Conservation (phyloP, 305 asterid genomes). For the Solanum hybrid region DNA sequence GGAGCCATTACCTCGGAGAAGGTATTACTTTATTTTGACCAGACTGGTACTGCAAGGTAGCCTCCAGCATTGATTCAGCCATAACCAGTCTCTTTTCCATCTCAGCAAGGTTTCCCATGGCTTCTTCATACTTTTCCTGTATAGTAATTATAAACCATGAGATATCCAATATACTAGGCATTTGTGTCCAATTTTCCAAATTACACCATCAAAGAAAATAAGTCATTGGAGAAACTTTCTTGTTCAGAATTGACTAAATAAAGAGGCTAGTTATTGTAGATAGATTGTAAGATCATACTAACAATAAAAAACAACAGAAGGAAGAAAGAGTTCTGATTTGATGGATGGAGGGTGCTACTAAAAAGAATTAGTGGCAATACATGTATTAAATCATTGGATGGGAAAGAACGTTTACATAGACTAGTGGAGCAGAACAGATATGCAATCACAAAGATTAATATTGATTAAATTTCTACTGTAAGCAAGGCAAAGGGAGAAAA, state of each 20-base stretch:
- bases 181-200: neutral
- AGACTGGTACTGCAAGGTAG: slow-evolving; percentile 92
- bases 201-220: neutral
- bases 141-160: neutral
- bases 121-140: slow-evolving; percentile 73
- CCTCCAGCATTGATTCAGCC: slow-evolving; percentile 99
- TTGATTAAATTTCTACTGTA: neutral
- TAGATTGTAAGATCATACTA: neutral
- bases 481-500: neutral
- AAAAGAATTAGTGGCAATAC: neutral
- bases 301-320: neutral
- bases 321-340: neutral
- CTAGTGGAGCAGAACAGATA: neutral
- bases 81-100: slow-evolving; percentile 91
- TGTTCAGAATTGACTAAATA: neutral
- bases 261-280: neutral
- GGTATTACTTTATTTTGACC: slow-evolving; percentile 57
- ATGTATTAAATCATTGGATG: neutral
- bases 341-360: neutral
- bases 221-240: neutral
- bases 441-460: neutral
- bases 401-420: neutral
- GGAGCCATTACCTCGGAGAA: slow-evolving; percentile 64
- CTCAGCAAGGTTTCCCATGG: slow-evolving; percentile 50
- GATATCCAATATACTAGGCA: neutral